Base-by-base conservation (phyloP, 495 filamentous ascomycete genomes). In the Neurospora sublineolata region DNA sequence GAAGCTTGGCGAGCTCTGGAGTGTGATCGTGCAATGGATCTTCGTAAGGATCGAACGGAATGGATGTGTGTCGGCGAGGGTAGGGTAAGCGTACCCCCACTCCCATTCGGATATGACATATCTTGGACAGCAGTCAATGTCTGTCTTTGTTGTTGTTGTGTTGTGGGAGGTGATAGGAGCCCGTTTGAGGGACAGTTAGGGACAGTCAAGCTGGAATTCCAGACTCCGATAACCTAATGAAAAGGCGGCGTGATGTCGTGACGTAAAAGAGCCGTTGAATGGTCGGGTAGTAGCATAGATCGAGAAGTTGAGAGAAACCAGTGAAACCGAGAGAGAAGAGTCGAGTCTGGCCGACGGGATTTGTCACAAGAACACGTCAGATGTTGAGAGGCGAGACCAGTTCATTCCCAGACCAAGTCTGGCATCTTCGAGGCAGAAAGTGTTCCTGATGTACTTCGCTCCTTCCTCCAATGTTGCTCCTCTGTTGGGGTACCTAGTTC, bases 21-120 rank as follows among this genome's bases (percentile, higher is more conserved):
- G 11, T 93, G 94, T 11, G 93, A 97, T 64, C 92, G 86, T 37
- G 93, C 96, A 67, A 97, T 83, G 27, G 94, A 96, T 74, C 93
- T 90, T 52, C 93, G 87, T 52, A 97, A 81, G 73, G 93, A 89
- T 73, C 90, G 85, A 69, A 96, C 90, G 18, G 91, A 89, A 75
- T 92, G 90, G 71, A 89, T 87, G 74, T 92, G 91, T 36, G 91
- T 93, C 68, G 93, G 94, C 38, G 94, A 94, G 69, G 91, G 87
- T 4, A 94, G 85, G 77, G 94, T 92, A 70, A 96, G 84, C 58
- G 92, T 93, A 72, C 91, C 90, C 75, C 92, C 91, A 72, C 90
- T 89, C 80, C 80, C 80, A 69, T 82, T 83, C 23, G 84, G 83
- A 74, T 75, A 81, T 20, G 80, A 79, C 80, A 82, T 82, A 58